Conservation (phyloP, 192 early-diverging fungal species). For the Coemansia sp. region DNA sequence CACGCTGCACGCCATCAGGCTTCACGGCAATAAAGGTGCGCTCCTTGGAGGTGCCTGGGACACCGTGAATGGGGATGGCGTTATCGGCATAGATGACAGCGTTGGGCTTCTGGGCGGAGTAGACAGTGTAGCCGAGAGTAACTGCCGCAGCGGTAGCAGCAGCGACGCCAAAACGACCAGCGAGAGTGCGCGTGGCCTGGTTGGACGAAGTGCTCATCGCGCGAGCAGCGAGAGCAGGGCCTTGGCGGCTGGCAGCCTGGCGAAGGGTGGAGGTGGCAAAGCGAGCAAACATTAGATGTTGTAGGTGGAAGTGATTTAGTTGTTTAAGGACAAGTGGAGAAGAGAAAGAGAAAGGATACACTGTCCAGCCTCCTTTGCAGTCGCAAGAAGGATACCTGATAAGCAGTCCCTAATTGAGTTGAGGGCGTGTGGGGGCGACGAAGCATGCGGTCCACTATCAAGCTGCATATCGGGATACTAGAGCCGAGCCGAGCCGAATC, state of each 20-base stretch:
- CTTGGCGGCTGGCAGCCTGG: conserved; percentile 53
- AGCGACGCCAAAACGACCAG: conserved; percentile 34
- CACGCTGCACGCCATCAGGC: conserved; percentile 86
- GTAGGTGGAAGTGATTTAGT: conserved; percentile 6
- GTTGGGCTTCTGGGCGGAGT: conserved; percentile 19
- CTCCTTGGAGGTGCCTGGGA: conserved; percentile 64
- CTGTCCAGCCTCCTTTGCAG: neutral
- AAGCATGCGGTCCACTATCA: neutral
- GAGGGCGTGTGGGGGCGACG: neutral
- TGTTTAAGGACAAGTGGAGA: neutral
- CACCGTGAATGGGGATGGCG: conserved; percentile 55
- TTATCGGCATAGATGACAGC: conserved; percentile 36
- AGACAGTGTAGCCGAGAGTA: conserved; percentile 40
- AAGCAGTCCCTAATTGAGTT: neutral
- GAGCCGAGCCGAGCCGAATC: neutral
- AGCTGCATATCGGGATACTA: neutral
- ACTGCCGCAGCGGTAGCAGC: conserved; percentile 31
- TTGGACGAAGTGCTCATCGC: conserved; percentile 33
- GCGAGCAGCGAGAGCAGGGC: conserved; percentile 27
- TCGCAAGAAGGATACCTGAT: neutral
- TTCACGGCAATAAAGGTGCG: conserved; percentile 79
- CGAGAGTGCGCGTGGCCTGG: conserved; percentile 20
- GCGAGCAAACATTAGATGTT: conserved; percentile 45
- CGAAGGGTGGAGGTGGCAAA: conserved; percentile 33
- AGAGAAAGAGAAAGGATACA: neutral